phyloP scores from a whole-genome alignment of 2,329 filamentous ascomycete genomes.

The Cordyceps farinosa region DNA sequence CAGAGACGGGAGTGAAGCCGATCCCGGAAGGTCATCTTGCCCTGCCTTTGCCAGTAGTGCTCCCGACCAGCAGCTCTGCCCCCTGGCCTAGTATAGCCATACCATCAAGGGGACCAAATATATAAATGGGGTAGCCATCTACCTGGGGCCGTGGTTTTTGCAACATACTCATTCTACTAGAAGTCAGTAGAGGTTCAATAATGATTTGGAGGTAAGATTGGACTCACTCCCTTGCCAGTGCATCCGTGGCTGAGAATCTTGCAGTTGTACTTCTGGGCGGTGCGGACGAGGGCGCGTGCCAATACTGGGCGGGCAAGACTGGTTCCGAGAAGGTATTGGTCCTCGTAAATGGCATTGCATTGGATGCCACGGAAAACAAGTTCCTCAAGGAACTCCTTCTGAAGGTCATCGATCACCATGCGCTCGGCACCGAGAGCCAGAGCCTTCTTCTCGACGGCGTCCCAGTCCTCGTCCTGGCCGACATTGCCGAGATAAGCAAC shows the following conservation, averaged over 20 bases:
- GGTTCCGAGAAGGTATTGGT: slow-evolving; percentile 46
- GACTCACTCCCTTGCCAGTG: slow-evolving; percentile 33
- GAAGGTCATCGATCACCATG: slow-evolving; percentile 58
- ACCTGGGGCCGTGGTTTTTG: neutral
- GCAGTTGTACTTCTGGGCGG: slow-evolving; percentile 31
- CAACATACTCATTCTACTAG: slow-evolving; percentile 28
- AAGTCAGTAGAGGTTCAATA: slow-evolving; percentile 4
- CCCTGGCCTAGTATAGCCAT: neutral
- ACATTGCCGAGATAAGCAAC: slow-evolving; percentile 56
- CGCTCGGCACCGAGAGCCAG: slow-evolving; percentile 30
- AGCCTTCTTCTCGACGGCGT: slow-evolving; percentile 67
- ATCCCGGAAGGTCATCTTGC: neutral
- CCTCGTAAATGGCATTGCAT: slow-evolving; percentile 58
- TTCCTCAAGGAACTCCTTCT: slow-evolving; percentile 70
- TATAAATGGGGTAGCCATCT: neutral
- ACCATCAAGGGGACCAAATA: neutral
- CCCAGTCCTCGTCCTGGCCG: slow-evolving; percentile 69
- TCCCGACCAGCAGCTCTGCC: neutral
- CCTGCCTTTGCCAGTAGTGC: neutral
- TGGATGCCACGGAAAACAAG: slow-evolving; percentile 70
- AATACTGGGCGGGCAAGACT: slow-evolving; percentile 62
- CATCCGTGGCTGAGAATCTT: slow-evolving; percentile 43
- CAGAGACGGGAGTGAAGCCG: neutral
- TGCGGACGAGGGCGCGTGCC: slow-evolving; percentile 32
- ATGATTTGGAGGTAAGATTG: neutral